Evolutionary conservation across 1,139 yeast species (phyloP).

Genomic region (Kluyveromyces sp.): DNA sequence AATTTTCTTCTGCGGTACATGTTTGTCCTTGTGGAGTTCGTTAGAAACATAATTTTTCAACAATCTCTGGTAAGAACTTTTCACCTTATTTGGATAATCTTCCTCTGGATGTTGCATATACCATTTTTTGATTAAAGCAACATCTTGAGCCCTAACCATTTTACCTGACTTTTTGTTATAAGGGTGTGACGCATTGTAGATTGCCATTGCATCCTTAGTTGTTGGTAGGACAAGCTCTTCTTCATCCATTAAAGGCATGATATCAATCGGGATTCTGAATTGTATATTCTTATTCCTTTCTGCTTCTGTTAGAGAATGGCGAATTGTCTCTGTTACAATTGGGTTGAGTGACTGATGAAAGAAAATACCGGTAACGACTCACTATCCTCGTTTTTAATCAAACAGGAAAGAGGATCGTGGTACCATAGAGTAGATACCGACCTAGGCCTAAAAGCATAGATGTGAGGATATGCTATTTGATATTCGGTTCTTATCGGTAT

Average conservation of each 20-base stretch:
- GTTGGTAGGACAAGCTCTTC: slow-evolving; percentile 40
- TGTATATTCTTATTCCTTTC: slow-evolving; percentile 23
- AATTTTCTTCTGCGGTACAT: slow-evolving; percentile 40
- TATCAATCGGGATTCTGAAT: slow-evolving; percentile 34
- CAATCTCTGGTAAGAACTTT: slow-evolving; percentile 81
- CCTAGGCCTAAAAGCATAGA: slow-evolving; percentile 74
- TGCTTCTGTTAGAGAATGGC: slow-evolving; percentile 17
- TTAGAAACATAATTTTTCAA: slow-evolving; percentile 68
- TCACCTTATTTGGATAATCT: slow-evolving; percentile 62
- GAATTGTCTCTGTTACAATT: slow-evolving; percentile 36
- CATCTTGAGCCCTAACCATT: slow-evolving; percentile 82
- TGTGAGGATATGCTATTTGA: slow-evolving; percentile 74
- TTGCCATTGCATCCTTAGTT: slow-evolving; percentile 50
- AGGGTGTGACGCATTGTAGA: slow-evolving; percentile 81
- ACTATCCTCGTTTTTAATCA: slow-evolving; percentile 37
- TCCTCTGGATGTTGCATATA: slow-evolving; percentile 59
- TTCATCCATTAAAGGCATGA: slow-evolving; percentile 43
- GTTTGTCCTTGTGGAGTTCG: slow-evolving; percentile 46
- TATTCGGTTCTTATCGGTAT: slow-evolving; percentile 73
- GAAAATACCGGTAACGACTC: slow-evolving; percentile 49
- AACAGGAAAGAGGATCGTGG: slow-evolving; percentile 51
- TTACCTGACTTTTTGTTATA: slow-evolving; percentile 67
- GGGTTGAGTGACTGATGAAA: slow-evolving; percentile 53
- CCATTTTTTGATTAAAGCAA: slow-evolving; percentile 77
- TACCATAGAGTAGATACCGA: slow-evolving; percentile 55